phyloP scores from a whole-genome alignment of 2,329 filamentous ascomycete genomes.

The Trichoderma cornu-damae region DNA sequence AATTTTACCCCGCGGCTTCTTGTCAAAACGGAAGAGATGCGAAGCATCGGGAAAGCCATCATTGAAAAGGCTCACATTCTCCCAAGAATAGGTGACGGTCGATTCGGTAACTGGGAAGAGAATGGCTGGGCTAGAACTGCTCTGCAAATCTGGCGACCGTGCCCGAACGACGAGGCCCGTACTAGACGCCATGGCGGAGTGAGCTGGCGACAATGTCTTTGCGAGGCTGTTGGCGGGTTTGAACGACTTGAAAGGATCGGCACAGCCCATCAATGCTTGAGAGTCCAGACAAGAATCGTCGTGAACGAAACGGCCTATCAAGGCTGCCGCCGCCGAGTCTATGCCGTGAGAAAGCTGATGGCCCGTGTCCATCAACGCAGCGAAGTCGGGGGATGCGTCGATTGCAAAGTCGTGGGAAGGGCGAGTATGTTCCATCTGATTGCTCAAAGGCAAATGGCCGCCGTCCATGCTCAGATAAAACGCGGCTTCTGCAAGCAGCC shows the following conservation, averaged over 20 bases:
- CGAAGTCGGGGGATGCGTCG: conserved; percentile 28
- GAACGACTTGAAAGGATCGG: conserved; percentile 14
- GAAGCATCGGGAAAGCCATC: conserved; percentile 14
- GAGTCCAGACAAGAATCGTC: conserved; percentile 32
- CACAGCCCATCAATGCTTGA: conserved; percentile 17
- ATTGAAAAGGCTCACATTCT: conserved; percentile 20
- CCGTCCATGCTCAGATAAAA: conserved; percentile 23
- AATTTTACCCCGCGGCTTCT: background rate
- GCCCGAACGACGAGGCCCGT: background rate
- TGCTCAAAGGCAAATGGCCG: conserved; percentile 23
- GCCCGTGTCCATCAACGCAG: conserved; percentile 26
- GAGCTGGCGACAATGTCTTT: background rate
- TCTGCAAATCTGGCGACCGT: background rate
- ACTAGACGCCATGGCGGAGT: background rate
- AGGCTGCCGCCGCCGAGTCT: conserved; percentile 17
- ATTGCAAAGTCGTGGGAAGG: conserved; percentile 26
- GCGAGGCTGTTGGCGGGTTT: background rate
- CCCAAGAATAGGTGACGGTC: conserved; percentile 20
- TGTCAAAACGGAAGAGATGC: background rate
- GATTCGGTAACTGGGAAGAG: conserved; percentile 10
- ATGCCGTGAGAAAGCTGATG: conserved; percentile 26
- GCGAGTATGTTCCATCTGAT: conserved; percentile 20
- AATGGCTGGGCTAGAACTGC: background rate
- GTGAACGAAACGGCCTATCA: conserved; percentile 29
- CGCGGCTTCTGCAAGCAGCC: background rate